These are phyloP conservation scores for Coemansia sp. DNA, from an alignment of 192 early-diverging fungal genomes.

Conservation along the genomic window DNA sequence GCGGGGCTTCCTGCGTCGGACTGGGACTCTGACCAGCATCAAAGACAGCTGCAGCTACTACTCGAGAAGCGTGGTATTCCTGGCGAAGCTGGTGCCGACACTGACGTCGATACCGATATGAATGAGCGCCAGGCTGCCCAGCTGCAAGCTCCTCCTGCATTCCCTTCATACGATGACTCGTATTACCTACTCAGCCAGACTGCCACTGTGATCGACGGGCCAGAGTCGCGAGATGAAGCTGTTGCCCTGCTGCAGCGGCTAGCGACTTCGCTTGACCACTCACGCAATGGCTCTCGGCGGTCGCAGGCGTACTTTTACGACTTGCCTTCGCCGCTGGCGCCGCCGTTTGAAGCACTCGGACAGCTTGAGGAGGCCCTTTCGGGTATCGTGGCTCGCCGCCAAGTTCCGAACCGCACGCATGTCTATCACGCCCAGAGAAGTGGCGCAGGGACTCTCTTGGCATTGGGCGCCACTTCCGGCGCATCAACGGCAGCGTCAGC, in stretches of 20 bases:
- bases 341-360: conserved; percentile 30
- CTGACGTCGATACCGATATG: not conserved
- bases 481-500: conserved; percentile 32
- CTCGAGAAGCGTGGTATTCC: conserved; percentile 32
- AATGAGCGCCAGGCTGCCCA: not conserved
- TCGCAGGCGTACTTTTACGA: not conserved
- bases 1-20: not conserved
- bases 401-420: conserved; percentile 41
- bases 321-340: conserved; percentile 38
- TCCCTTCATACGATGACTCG: conserved; percentile 48
- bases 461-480: conserved; percentile 22
- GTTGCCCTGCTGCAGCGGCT: conserved; percentile 32
- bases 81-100: not conserved
- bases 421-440: conserved; percentile 13
- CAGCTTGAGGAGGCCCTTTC: conserved; percentile 42
- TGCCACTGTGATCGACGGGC: conserved; percentile 3
- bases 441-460: conserved; percentile 9
- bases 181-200: conserved; percentile 38
- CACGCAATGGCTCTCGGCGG: conserved; percentile 1
- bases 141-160: not conserved
- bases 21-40: conserved; percentile 44
- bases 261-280: conserved; percentile 7
- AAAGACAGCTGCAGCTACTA: conserved; percentile 39
- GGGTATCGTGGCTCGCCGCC: conserved; percentile 38
- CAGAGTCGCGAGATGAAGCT: conserved; percentile 34